phyloP scores from a whole-genome alignment of 371 early-diverging fungal species.

The Mortierella sp. region DNA sequence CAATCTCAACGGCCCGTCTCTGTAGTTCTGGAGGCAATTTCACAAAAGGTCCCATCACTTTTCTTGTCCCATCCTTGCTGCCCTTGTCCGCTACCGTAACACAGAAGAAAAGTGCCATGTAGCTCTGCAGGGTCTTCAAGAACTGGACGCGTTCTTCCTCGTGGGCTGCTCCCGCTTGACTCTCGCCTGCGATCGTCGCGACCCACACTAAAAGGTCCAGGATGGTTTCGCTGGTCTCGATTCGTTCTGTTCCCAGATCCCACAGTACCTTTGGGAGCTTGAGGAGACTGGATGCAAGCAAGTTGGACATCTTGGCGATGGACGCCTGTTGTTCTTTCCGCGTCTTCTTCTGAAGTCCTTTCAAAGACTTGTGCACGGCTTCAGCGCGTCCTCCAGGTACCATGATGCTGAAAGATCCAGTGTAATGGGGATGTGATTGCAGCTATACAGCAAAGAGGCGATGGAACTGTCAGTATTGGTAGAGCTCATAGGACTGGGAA shows the following conservation, averaged over 20 bases:
- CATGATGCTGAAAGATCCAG: conserved; percentile 40
- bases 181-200: conserved; percentile 26
- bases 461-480: neutral
- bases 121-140: conserved; percentile 55
- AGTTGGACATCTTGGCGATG: conserved; percentile 29
- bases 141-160: conserved; percentile 53
- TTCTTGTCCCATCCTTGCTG: conserved; percentile 30
- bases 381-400: conserved; percentile 30
- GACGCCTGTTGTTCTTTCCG: conserved; percentile 37
- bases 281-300: conserved; percentile 49
- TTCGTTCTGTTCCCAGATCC: conserved; percentile 59
- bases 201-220: conserved; percentile 39
- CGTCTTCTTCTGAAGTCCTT: conserved; percentile 20
- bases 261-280: conserved; percentile 67
- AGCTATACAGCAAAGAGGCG: conserved; percentile 5
- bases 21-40: conserved; percentile 58
- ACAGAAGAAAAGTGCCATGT: conserved; percentile 60
- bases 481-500: no score
- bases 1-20: conserved; percentile 62
- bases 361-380: conserved; percentile 1
- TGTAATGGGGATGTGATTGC: conserved; percentile 54
- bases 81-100: conserved; percentile 56
- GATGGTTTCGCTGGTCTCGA: conserved; percentile 61
- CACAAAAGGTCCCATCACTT: conserved; percentile 61
- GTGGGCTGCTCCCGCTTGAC: conserved; percentile 41